Conservation (phyloP, 768 basidiomycete species). For the Glaciozyma antarctica region DNA sequence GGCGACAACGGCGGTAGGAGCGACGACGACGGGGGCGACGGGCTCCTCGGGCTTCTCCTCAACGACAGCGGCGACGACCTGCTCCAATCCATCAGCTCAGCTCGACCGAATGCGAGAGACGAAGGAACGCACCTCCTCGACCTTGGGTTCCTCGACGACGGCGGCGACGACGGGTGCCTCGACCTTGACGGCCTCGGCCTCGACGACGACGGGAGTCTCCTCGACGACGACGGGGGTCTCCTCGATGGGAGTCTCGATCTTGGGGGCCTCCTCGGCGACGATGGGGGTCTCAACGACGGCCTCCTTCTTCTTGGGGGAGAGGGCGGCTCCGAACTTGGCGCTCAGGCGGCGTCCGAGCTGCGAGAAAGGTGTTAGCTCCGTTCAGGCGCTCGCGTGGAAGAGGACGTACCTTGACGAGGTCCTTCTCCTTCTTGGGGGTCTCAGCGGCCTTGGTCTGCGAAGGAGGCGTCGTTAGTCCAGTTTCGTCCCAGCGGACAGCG, state of each 20-base stretch:
- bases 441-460: slow-evolving; percentile 19
- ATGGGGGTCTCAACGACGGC: not conserved
- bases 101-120: too few relatives aligned
- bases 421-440: slow-evolving; percentile 19
- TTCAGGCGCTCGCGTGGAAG: not conserved
- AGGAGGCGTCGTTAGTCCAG: not conserved
- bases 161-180: not conserved
- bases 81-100: too few relatives aligned
- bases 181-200: slow-evolving; percentile 1
- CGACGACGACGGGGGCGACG: not conserved
- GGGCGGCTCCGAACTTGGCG: slow-evolving; percentile 20
- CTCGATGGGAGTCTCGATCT: slow-evolving; percentile 14
- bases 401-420: slow-evolving; percentile 24
- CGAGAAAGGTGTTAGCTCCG: not conserved
- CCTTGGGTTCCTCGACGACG: slow-evolving; percentile 1
- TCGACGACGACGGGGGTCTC: slow-evolving; percentile 1
- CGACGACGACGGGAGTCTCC: not conserved
- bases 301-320: slow-evolving; percentile 28
- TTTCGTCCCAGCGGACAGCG: too few relatives aligned
- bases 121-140: not conserved
- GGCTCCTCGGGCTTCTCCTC: slow-evolving; percentile 3
- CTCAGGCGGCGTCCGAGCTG: not conserved
- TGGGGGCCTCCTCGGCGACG: slow-evolving; percentile 4
- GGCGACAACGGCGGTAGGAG: slow-evolving; percentile 3
- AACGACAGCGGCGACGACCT: not conserved